These are phyloP conservation scores for Lobosporangium transversale DNA, from an alignment of 192 early-diverging fungal species.

Conservation along the genomic window DNA sequence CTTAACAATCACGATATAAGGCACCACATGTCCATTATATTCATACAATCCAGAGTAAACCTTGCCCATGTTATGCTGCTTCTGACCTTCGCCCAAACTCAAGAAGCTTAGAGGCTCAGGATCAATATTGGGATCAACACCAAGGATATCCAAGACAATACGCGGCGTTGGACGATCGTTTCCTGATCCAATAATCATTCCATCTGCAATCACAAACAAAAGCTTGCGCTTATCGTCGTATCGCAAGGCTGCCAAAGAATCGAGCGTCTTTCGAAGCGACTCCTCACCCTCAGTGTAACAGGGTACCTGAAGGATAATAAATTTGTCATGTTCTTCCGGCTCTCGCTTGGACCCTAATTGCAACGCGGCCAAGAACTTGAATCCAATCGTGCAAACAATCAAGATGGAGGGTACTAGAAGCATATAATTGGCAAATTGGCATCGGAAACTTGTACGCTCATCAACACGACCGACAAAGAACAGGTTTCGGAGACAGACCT, in stretches of 20 bases:
- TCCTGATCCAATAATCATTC: conserved; percentile 96
- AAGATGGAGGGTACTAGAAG: conserved; percentile 82
- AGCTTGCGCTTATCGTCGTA: conserved; percentile 99
- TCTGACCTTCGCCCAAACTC: conserved; percentile 89
- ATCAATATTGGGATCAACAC: conserved; percentile 84
- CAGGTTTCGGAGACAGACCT: conserved; percentile 82
- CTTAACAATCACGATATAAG: conserved; percentile 96
- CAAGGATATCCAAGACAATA: conserved; percentile 96
- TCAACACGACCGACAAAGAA: conserved; percentile 92
- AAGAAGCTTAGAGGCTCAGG: conserved; percentile 89
- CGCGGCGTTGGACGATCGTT: conserved; percentile 97
- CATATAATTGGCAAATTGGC: conserved; percentile 88
- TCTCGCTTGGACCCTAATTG: conserved; percentile 80
- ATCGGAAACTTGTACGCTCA: conserved; percentile 77
- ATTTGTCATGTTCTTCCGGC: conserved; percentile 88
- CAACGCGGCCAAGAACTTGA: conserved; percentile 97
- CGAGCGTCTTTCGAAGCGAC: conserved; percentile 90
- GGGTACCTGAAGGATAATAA: conserved; percentile 94
- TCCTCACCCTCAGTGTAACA: conserved; percentile 99
- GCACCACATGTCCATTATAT: conserved; percentile 90
- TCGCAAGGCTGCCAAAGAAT: conserved; percentile 89
- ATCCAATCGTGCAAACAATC: conserved; percentile 84
- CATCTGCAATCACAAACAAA: conserved; percentile 95
- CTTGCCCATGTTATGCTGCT: conserved; percentile 97
- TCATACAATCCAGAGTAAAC: conserved; percentile 98